Percentiles rank a stretch among this genome's conserved stretches.
These are phyloP conservation scores for Lanmaoa pseudosensibilis DNA, from an alignment of 768 basidiomycete genomes.

Conservation along the genomic window DNA sequence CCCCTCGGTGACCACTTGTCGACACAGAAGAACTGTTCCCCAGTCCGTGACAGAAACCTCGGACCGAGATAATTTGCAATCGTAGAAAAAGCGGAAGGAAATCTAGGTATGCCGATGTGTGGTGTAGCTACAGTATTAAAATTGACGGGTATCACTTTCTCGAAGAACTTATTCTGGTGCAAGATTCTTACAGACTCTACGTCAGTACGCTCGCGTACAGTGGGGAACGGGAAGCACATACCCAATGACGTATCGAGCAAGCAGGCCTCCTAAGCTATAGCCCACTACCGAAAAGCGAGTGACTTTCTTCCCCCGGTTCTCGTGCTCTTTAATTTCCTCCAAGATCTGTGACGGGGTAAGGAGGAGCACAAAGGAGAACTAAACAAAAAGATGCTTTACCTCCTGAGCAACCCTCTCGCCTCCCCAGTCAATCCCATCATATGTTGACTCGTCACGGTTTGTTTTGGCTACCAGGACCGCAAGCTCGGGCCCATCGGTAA, in stretches of 20 bases:
- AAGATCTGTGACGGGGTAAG: constrained; percentile 45
- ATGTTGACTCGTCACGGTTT: constrained; percentile 65
- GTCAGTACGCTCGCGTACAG: constrained; percentile 4
- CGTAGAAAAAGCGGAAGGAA: constrained; percentile 57
- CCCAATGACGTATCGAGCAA: constrained; percentile 79
- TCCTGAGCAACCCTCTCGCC: constrained; percentile 79
- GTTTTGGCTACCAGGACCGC: constrained; percentile 65
- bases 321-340: constrained; percentile 53
- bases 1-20: constrained; percentile 75
- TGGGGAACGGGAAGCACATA: constrained; percentile 27
- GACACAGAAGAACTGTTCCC: constrained; percentile 71
- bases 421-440: constrained; percentile 85
- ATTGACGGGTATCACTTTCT: constrained; percentile 67
- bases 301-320: constrained; percentile 55
- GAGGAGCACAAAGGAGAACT: not conserved
- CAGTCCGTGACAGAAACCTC: constrained; percentile 72
- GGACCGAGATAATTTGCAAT: constrained; percentile 60
- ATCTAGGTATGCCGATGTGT: constrained; percentile 71
- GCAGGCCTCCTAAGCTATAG: constrained; percentile 79
- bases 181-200: constrained; percentile 48
- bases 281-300: constrained; percentile 73
- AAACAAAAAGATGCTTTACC: constrained; percentile 39
- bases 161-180: constrained; percentile 69
- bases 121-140: constrained; percentile 86
- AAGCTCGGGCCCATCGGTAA: constrained; percentile 43